A percentile compares a stretch with the other conserved stretches of the same genome.
Conservation (phyloP, 257 asterid genomes). For the Nyctanthes arbortristis region DNA sequence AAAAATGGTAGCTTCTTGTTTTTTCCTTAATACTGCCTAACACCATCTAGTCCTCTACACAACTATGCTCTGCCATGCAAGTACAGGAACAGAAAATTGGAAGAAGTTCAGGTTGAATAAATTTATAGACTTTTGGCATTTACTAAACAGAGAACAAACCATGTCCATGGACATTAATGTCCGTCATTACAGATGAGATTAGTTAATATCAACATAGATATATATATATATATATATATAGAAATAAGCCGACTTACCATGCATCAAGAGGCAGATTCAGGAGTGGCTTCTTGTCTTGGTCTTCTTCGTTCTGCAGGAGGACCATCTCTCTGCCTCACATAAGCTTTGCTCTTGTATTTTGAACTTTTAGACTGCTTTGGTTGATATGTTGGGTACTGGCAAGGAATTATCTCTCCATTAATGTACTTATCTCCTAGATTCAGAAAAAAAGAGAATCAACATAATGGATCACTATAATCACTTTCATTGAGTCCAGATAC, state of each 20-base stretch:
- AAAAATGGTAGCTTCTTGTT: too few species aligned
- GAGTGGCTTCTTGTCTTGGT: slow-evolving; percentile 66
- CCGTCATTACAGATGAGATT: slow-evolving; percentile 5
- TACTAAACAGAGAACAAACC: slow-evolving; percentile 2
- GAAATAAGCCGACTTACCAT: slow-evolving; percentile 17
- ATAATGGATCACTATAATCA: slow-evolving; percentile 1
- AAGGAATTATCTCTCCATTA: slow-evolving; percentile 94
- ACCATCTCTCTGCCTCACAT: slow-evolving; percentile 93
- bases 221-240: too few species aligned
- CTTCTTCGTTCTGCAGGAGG: slow-evolving; percentile 71
- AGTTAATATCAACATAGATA: neutral
- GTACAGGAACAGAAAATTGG: too few species aligned
- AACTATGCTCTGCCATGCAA: too few species aligned
- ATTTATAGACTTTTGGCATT: neutral
- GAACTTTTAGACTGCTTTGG: slow-evolving; percentile 70
- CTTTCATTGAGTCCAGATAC: neutral
- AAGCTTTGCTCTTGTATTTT: slow-evolving; percentile 87
- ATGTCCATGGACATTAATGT: slow-evolving; percentile 5
- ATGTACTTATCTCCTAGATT: slow-evolving; percentile 82
- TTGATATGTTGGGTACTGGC: slow-evolving; percentile 93
- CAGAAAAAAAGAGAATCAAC: neutral
- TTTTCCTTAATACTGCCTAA: too few species aligned
- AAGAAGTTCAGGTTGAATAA: too few species aligned
- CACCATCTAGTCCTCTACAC: too few species aligned
- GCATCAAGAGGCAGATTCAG: slow-evolving; percentile 55